These are phyloP conservation scores for Pseudoneurospora amorphoporcata DNA, from an alignment of 495 filamentous ascomycete species.

Conservation along the genomic window DNA sequence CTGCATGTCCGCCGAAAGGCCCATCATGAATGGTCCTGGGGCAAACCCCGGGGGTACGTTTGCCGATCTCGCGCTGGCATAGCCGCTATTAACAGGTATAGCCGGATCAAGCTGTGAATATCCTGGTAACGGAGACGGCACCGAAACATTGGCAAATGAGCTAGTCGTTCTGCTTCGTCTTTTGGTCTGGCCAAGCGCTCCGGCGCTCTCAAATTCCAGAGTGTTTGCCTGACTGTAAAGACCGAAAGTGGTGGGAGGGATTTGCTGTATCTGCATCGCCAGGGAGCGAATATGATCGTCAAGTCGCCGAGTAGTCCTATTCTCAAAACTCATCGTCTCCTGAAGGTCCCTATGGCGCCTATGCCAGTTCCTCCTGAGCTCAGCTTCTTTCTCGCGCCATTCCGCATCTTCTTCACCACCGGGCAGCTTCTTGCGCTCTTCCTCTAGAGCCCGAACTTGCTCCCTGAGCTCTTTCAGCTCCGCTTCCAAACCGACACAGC, in stretches of 20 bases:
- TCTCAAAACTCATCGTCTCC: conserved; percentile 25
- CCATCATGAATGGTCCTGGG: conserved; percentile 39
- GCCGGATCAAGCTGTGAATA: conserved; percentile 31
- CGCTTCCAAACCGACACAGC: conserved; percentile 32
- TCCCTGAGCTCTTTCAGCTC: conserved; percentile 41
- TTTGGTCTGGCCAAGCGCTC: conserved; percentile 35
- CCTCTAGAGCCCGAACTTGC: conserved; percentile 42
- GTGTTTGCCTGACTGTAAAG: conserved; percentile 35
- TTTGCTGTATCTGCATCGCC: conserved; percentile 23
- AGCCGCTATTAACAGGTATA: conserved; percentile 17
- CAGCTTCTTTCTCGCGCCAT: conserved; percentile 37
- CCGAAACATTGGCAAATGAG: conserved; percentile 38
- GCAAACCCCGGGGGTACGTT: conserved; percentile 39
- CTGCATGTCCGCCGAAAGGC: conserved; percentile 28
- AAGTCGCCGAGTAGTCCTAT: conserved; percentile 23
- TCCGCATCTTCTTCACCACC: conserved; percentile 45
- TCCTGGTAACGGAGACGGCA: conserved; percentile 29
- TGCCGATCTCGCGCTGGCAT: conserved; percentile 27
- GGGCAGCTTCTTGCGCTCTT: conserved; percentile 39
- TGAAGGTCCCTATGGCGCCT: conserved; percentile 33
- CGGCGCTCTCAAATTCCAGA: conserved; percentile 38
- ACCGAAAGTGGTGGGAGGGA: conserved; percentile 22
- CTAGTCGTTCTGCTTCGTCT: conserved; percentile 47
- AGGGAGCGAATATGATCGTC: conserved; percentile 30
- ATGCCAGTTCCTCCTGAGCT: conserved; percentile 35